Evolutionary conservation across 176 grass and related monocot genomes (phyloP).

Genomic region (Oryza officinalis): DNA sequence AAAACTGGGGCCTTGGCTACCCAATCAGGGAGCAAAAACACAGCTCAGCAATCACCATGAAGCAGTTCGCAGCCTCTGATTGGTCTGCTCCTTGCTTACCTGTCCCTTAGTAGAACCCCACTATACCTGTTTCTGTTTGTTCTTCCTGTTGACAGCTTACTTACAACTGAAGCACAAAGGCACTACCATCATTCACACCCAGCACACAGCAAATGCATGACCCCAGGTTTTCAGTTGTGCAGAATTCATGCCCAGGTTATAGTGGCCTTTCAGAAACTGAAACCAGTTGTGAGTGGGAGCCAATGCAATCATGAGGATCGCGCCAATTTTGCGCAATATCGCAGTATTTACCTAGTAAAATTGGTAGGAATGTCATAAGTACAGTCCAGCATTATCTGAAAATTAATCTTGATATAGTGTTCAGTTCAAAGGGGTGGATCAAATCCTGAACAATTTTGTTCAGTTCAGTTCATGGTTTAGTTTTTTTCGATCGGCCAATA

Average conservation of each 20-base stretch:
- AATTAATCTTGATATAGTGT: background rate
- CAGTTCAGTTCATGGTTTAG: background rate
- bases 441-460: background rate
- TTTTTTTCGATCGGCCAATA: background rate
- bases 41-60: constrained; percentile 9
- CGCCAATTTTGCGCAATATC: background rate
- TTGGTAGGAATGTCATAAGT: background rate
- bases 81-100: constrained; percentile 18
- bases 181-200: constrained; percentile 18
- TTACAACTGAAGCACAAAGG: constrained; percentile 10
- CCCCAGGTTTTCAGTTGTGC: constrained; percentile 35
- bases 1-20: constrained; percentile 22
- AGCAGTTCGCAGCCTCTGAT: constrained; percentile 28
- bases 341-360: background rate
- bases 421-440: background rate
- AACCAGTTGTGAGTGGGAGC: constrained; percentile 9
- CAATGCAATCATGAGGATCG: constrained; percentile 26
- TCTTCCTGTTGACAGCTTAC: background rate
- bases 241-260: background rate
- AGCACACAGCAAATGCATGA: constrained; percentile 50
- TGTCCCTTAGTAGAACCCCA: background rate
- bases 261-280: background rate
- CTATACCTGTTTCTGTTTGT: background rate
- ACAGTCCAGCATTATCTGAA: background rate
- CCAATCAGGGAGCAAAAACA: constrained; percentile 14